These are phyloP conservation scores for Oryza punctata DNA, from an alignment of 176 grass and related monocot genomes.

Conservation along the genomic window DNA sequence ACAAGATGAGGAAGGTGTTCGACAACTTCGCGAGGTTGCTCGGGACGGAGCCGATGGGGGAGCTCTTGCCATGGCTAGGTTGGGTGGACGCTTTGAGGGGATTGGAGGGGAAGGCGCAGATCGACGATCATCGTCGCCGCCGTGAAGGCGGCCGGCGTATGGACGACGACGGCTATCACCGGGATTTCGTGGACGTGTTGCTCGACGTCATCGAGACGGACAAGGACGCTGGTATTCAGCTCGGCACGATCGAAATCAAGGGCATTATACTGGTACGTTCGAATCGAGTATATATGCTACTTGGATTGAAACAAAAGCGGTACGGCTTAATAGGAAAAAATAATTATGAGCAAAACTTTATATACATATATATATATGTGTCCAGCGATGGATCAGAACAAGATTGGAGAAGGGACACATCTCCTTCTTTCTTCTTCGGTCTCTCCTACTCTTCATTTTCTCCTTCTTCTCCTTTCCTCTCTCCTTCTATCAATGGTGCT, in stretches of 20 bases:
- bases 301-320: too few relatives aligned
- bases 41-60: conserved; percentile 11
- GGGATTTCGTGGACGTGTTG: conserved; percentile 1
- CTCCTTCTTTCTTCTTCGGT: too few relatives aligned
- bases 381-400: too few relatives aligned
- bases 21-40: conserved; percentile 2
- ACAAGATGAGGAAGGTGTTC: neutral
- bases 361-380: too few relatives aligned
- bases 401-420: too few relatives aligned
- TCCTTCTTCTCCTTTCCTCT: too few relatives aligned
- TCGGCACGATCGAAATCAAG: neutral
- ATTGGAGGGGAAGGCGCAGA: neutral
- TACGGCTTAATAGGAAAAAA: too few relatives aligned
- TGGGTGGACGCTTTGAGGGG: conserved; percentile 50
- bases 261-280: conserved; percentile 35
- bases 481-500: too few relatives aligned
- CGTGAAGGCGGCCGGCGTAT: neutral
- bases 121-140: neutral
- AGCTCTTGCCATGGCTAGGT: conserved; percentile 40
- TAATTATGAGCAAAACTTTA: too few relatives aligned
- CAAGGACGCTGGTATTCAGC: neutral
- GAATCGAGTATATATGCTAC: neutral
- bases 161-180: neutral
- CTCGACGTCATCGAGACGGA: neutral
- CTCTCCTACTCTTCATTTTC: too few relatives aligned